Base-by-base conservation (phyloP, 306 rosid species). In the Casuarina equisetifolia region DNA sequence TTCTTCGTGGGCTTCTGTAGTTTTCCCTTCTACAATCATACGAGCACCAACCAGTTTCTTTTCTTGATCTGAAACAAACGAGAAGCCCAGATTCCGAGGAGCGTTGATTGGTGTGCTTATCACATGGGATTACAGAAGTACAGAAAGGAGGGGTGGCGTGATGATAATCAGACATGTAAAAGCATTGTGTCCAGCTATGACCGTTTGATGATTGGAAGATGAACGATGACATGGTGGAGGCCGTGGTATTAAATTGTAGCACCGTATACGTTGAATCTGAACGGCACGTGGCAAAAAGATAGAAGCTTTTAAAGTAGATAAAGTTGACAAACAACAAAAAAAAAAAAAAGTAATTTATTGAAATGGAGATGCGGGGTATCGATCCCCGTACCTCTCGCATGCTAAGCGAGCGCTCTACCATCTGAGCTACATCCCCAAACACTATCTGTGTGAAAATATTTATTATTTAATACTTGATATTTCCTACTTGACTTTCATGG, bases 401-500 rank as follows among this genome's bases (percentile, higher is more conserved):
- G 96, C 94, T 88, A 94, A 91, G 94, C 96, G 87, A 91, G 93
- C 93, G 90, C 98, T 91, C 96, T 91, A 94, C 98, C 96, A 94
- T 89, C 93, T 91, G 94, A 91, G 94, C 97, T 94, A 91, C 94
- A 89, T 90, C 96, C 97, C 94, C 89, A 9, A 2, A 10, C 0
- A 8, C 9, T 1, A 0, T 9, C 0, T 1, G 9, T 25, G 32
- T 25, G 1, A 25, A 25, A 25, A 25, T 25, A 25, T 25, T 0
- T 25, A 25, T 0, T 25, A 25, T 25, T 25, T 25, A 0, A 25
- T 25, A 25, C 32, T 25, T 25, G 0, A 0, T 0, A 25, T 25
- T 0, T 1, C 32, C 32, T 25, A 25, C 32, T 25, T 25, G 32
- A 25, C 32, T 25, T 25, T 25, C 32, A 25, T 0, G 32, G 32